Evolutionary conservation across 371 early-diverging fungal species (phyloP), one percentile per base, ranked within the genome.

Genomic region (Apophysomyces elegans): DNA sequence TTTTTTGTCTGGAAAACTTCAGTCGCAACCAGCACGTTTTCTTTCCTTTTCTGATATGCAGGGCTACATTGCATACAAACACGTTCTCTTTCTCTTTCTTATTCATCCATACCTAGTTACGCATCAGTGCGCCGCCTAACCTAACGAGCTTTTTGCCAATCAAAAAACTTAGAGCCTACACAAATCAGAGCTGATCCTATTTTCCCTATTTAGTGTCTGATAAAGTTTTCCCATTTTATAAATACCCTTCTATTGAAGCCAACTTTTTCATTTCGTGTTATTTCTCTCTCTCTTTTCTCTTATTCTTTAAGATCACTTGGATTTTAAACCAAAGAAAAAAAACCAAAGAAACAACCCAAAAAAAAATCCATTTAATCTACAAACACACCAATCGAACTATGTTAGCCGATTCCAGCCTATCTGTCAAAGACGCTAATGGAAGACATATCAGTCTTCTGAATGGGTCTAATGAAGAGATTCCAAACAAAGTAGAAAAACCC

Each of bases 401-500:
- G 41, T 56, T 41, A 44, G 50, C 37, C 47, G 58, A 43, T 39
- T 45, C 61, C 50, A 26, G 47, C 58, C 37, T 73, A 43, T 75
- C 73, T 37, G 59, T 79, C 39, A 76, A 68, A 46, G 74, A 81
- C 58, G 72, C 82, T 9, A 68, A 67, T 62, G 82, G 82, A 62
- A 71, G 75, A 62, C 74, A 74, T 62, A 69, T 79, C 12, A 81
- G 68, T 58, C 62, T 81, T 32, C 69, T 81, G 56, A 79, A 79
- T 45, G 46, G n/a, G 16, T 45, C 46, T 13, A 18, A 45, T 45
- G 77, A 80, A 21, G 68, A 67, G n/a, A 45, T 13, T 8, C 18
- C 62, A 43, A 12, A 64, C 45, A 58, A 59, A 18, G 57, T 60
- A 26, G 32, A 26, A 56, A 60, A 37, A 56, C 9, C 44, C 5